Evolutionary conservation across 345 rosid species (phyloP).

Genomic region (Eucalyptus regnans): DNA sequence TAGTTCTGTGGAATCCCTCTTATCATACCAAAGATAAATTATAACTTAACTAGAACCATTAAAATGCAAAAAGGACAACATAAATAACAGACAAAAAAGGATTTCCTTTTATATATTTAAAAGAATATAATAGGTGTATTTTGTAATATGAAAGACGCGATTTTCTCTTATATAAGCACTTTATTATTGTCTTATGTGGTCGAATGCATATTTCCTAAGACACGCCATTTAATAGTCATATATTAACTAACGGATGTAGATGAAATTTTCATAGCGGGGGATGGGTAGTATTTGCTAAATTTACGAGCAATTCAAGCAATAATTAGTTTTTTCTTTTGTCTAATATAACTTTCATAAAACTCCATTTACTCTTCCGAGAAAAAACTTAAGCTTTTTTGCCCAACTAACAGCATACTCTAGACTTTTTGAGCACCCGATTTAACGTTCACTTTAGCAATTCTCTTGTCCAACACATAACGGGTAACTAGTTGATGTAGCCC

Average conservation of each 20-base stretch:
- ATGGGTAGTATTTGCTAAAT: neutral
- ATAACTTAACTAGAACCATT: neutral
- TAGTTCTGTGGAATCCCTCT: too few species aligned
- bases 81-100: neutral
- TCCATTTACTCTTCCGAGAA: neutral
- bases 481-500: neutral
- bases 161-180: neutral
- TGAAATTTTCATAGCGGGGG: neutral
- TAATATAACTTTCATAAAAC: neutral
- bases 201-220: neutral
- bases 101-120: neutral
- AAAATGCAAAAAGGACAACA: neutral
- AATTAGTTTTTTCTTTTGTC: neutral
- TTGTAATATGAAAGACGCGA: neutral
- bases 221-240: neutral
- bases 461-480: neutral
- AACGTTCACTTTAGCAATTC: neutral
- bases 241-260: neutral
- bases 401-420: neutral
- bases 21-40: neutral
- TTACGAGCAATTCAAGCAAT: neutral
- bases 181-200: neutral
- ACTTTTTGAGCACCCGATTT: neutral
- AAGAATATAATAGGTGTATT: neutral
- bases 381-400: neutral